phyloP scores from a whole-genome alignment of 805 yeast genomes.

The Saccharomycopsis microspora region DNA sequence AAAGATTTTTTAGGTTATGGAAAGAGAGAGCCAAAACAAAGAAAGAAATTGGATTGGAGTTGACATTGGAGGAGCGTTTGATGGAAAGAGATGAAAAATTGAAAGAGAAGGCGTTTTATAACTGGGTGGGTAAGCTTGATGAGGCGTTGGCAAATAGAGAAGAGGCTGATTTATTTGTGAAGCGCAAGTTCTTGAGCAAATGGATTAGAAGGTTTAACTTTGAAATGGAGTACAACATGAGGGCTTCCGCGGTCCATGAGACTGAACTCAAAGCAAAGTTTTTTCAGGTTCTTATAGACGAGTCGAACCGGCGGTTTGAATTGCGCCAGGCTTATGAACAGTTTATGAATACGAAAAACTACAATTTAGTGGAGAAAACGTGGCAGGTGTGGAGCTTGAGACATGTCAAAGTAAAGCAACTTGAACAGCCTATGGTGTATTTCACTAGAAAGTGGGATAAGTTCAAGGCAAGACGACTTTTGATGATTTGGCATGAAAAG shows the following conservation, averaged over 20 bases:
- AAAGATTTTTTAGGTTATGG: neutral
- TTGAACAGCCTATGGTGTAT: constrained; percentile 1
- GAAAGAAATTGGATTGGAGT: constrained; percentile 1
- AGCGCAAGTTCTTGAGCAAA: constrained; percentile 1
- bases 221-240: constrained; percentile 4
- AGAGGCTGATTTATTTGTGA: neutral
- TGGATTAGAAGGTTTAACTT: neutral
- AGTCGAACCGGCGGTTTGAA: constrained; percentile 10
- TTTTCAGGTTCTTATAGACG: constrained; percentile 3
- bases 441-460: constrained; percentile 9
- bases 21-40: neutral
- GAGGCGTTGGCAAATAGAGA: neutral
- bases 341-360: constrained; percentile 2
- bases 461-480: constrained; percentile 4
- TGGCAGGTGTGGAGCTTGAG: constrained; percentile 9
- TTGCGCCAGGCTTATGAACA: constrained; percentile 2
- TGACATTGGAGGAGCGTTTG: constrained; percentile 1
- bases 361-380: neutral
- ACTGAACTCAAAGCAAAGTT: neutral
- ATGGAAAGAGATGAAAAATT: neutral
- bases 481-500: constrained; percentile 11
- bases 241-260: neutral
- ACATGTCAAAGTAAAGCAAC: constrained; percentile 10
- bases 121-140: constrained; percentile 2
- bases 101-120: neutral